Conservation (phyloP, 768 basidiomycete genomes). For the Lactarius sp. region DNA sequence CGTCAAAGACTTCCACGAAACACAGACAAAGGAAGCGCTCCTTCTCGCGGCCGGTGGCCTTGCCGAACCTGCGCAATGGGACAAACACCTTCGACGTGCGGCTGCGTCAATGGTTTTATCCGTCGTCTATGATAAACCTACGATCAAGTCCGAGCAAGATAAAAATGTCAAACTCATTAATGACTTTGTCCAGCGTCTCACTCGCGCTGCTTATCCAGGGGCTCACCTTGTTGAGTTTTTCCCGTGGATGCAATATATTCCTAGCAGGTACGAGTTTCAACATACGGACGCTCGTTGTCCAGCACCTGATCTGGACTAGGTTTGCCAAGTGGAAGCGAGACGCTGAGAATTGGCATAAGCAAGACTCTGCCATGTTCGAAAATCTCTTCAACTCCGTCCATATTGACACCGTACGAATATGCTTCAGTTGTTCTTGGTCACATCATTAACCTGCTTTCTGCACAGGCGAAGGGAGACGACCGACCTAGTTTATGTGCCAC, state of each 20-base stretch:
- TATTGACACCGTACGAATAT: slow-evolving; percentile 2
- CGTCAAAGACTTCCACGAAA: slow-evolving; percentile 27
- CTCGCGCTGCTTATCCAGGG: slow-evolving; percentile 36
- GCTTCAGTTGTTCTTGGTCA: neutral
- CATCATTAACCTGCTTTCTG: neutral
- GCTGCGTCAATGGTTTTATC: slow-evolving; percentile 32
- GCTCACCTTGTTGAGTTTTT: slow-evolving; percentile 28
- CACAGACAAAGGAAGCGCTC: slow-evolving; percentile 33
- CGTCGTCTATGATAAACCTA: slow-evolving; percentile 27
- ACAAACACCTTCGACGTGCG: slow-evolving; percentile 31
- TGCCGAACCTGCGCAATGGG: slow-evolving; percentile 31
- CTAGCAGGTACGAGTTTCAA: slow-evolving; percentile 12
- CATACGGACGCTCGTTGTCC: neutral
- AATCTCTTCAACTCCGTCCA: slow-evolving; percentile 15
- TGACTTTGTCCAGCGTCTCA: slow-evolving; percentile 30
- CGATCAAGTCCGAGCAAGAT: slow-evolving; percentile 24
- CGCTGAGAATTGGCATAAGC: slow-evolving; percentile 13
- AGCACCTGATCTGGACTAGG: slow-evolving; percentile 6
- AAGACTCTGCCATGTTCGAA: slow-evolving; percentile 22
- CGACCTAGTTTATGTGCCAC: slow-evolving; percentile 19
- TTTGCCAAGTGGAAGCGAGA: slow-evolving; percentile 22
- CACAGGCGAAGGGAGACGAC: slow-evolving; percentile 18
- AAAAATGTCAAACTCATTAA: slow-evolving; percentile 27
- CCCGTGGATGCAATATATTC: slow-evolving; percentile 24
- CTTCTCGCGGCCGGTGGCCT: slow-evolving; percentile 32